Evolutionary conservation across 1,284 basidiomycete genomes (phyloP), one percentile per base, ranked within the genome.

Genomic region (Inonotus hispidus): DNA sequence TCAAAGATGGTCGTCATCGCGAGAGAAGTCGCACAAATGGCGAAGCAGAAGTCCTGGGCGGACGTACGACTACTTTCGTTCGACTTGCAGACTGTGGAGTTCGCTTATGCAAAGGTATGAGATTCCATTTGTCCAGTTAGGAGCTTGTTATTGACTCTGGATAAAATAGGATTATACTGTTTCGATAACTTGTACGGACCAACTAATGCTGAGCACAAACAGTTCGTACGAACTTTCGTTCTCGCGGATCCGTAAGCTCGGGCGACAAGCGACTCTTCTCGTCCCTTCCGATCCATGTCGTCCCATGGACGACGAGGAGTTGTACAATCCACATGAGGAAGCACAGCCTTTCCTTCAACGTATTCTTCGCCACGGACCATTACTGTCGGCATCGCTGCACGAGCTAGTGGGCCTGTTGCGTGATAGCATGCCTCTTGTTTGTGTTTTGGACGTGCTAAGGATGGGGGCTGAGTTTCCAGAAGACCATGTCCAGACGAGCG

Each of bases 1-100:
- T 91, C 90, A 41, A 95, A 93, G 73, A 92, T 95, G 80, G 90
- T 94, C 16, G 89, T 94, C 43, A 92, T 97, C 61, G 92, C 93
- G 5, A 83, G 92, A 65, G 92, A 95, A 77, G 92, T 95, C 45
- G 89, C 88, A 10, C 86, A 90, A 68, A 89, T 94, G 82, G 82
- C 87, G 49, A 85, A 86, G 66, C 78, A 80, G 64, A 83, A 81
- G 63, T 76, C 78, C 25, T 93, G 88, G 84, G 74, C 75, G 27
- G 90, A 90, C 70, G 82, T 95, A 45, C 80, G 83, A 53, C 75
- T 95, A 60, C 77, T 94, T 59, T 92, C 90, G 1, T 95, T 95
- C 71, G 92, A 95, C 71, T 74, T 95, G 16, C 90, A 92, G 67
- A 92, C 91, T 0, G 92, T 93, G n/a, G 88, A 92, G 67, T 88